Percentiles rank a stretch among this genome's conserved stretches.
Evolutionary conservation across 345 rosid species (phyloP).

Genomic region (Dipteronia sinensis): DNA sequence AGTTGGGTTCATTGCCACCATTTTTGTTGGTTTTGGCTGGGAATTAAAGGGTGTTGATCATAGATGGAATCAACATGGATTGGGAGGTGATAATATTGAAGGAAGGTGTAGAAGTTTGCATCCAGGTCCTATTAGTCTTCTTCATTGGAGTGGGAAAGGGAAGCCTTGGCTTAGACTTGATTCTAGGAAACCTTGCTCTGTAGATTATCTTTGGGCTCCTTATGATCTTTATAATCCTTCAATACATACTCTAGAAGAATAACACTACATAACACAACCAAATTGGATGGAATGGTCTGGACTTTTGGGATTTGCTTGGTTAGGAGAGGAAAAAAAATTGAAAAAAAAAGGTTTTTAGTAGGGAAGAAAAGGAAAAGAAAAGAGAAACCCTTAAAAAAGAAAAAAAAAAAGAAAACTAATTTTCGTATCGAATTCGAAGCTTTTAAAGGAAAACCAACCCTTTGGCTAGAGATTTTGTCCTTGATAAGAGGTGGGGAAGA

Average conservation of each 20-base stretch:
- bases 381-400: neutral
- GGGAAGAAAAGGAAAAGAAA: neutral
- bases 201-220: constrained; percentile 58
- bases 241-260: constrained; percentile 34
- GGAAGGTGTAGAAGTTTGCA: constrained; percentile 52
- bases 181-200: constrained; percentile 50
- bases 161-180: constrained; percentile 62
- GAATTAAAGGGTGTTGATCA: constrained; percentile 52
- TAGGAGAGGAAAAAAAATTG: neutral
- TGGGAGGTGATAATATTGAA: constrained; percentile 53
- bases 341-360: neutral
- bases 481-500: constrained; percentile 10
- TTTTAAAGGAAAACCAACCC: neutral
- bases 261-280: neutral
- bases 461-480: neutral
- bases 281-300: neutral
- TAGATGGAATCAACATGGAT: constrained; percentile 61
- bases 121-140: constrained; percentile 57
- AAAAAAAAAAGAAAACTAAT: too few species aligned
- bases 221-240: constrained; percentile 50
- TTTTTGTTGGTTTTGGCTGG: constrained; percentile 58
- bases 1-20: constrained; percentile 56
- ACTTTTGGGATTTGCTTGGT: neutral
- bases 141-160: constrained; percentile 67
- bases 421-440: neutral